Evolutionary conservation across 495 filamentous ascomycete species (phyloP).

Genomic region (Penicillium verhagenii): DNA sequence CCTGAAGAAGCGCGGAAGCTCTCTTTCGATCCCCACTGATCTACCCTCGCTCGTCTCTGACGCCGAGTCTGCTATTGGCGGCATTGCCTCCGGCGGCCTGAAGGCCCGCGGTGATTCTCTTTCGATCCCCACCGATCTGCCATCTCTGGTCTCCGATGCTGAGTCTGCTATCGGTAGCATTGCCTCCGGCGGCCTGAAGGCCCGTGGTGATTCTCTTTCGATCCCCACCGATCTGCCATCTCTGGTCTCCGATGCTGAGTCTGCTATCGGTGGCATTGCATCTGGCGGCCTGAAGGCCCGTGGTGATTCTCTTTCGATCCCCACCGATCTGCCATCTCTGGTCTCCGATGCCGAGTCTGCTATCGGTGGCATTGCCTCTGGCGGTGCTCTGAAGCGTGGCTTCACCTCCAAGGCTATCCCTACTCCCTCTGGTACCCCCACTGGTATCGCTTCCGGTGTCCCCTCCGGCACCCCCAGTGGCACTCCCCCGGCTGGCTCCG

Average conservation of each 20-base stretch:
- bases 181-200: conserved; percentile 12
- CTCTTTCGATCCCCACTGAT: conserved; percentile 15
- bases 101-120: conserved; percentile 15
- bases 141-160: conserved; percentile 8
- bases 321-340: conserved; percentile 8
- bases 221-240: conserved; percentile 14
- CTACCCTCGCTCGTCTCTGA: conserved; percentile 1
- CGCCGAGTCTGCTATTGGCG: conserved; percentile 1
- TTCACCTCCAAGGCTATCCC: conserved; percentile 3
- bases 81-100: conserved; percentile 6
- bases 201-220: conserved; percentile 10
- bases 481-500: neutral
- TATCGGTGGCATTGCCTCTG: neutral
- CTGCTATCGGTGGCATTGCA: neutral
- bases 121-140: conserved; percentile 10
- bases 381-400: conserved; percentile 6
- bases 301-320: neutral
- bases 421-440: conserved; percentile 4
- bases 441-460: neutral
- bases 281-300: conserved; percentile 5
- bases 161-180: conserved; percentile 7
- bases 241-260: conserved; percentile 7
- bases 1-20: conserved; percentile 9
- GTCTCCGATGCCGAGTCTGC: conserved; percentile 3
- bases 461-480: neutral